phyloP scores from a whole-genome alignment of 345 rosid genomes.

The Gossypium raimondii region DNA sequence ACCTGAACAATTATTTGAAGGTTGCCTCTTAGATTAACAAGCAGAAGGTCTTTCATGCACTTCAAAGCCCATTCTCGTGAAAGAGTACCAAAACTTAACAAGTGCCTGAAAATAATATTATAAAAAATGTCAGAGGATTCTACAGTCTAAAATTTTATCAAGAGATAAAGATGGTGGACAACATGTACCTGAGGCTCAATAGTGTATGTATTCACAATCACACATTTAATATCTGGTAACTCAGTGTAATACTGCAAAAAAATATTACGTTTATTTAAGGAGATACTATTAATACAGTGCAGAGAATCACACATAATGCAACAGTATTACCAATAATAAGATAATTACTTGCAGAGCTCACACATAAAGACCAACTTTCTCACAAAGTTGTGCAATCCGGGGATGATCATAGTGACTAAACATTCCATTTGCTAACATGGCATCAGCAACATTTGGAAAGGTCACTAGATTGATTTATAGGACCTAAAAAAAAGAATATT shows the following conservation, averaged over 20 bases:
- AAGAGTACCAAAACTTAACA: slow-evolving; percentile 96
- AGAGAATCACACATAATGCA: background rate
- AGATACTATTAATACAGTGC: slow-evolving; percentile 2
- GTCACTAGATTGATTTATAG: slow-evolving; percentile 96
- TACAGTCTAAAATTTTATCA: slow-evolving; percentile 12
- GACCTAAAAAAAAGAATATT: slow-evolving; percentile 44
- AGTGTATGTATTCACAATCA: slow-evolving; percentile 95
- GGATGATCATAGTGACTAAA: slow-evolving; percentile 96
- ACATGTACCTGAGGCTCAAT: slow-evolving; percentile 92
- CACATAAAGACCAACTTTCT: slow-evolving; percentile 91
- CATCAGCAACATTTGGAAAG: slow-evolving; percentile 97
- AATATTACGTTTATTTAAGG: slow-evolving; percentile 4
- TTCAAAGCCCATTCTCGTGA: slow-evolving; percentile 98
- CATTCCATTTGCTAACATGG: slow-evolving; percentile 93
- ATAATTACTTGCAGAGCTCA: slow-evolving; percentile 75
- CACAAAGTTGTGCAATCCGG: slow-evolving; percentile 95
- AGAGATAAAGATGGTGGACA: slow-evolving; percentile 11
- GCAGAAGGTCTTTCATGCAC: slow-evolving; percentile 96
- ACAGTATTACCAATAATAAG: slow-evolving; percentile 1
- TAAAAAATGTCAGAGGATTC: slow-evolving; percentile 11
- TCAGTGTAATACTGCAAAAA: slow-evolving; percentile 86
- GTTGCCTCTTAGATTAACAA: slow-evolving; percentile 87
- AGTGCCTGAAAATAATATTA: slow-evolving; percentile 54
- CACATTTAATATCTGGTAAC: slow-evolving; percentile 94
- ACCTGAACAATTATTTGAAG: slow-evolving; percentile 98